Conservation (phyloP, 2,329 filamentous ascomycete genomes). For the Nemania bipapillata region DNA sequence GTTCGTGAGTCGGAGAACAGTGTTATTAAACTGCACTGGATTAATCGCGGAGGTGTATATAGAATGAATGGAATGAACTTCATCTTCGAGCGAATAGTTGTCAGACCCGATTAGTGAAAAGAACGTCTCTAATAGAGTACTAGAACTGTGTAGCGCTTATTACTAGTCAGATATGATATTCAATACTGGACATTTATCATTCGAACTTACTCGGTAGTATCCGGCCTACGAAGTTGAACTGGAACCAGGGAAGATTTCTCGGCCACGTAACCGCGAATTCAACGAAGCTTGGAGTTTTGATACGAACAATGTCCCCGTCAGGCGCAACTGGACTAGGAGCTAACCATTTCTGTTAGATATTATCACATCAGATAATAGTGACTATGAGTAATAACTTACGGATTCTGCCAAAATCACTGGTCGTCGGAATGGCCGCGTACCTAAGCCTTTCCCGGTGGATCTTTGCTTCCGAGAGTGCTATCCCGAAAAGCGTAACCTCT, state of each 20-base stretch:
- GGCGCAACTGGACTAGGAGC: slow-evolving; percentile 18
- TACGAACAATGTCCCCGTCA: background rate
- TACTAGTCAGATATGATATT: background rate
- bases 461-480: background rate
- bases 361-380: background rate
- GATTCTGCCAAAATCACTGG: background rate
- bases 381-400: background rate
- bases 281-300: slow-evolving; percentile 5
- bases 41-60: background rate
- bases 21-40: background rate
- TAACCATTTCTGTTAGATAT: background rate
- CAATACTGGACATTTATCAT: background rate
- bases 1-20: background rate
- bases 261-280: background rate
- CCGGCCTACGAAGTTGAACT: background rate
- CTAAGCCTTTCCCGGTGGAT: slow-evolving; percentile 9
- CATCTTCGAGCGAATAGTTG: background rate
- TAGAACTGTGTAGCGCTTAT: background rate
- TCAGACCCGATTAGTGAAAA: background rate
- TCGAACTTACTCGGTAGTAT: slow-evolving; percentile 1
- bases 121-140: background rate
- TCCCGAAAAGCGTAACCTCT: slow-evolving; percentile 9
- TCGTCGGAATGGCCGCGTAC: slow-evolving; percentile 15
- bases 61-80: background rate
- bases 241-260: slow-evolving; percentile 23